A percentile compares a stretch with the other conserved stretches of the same genome.
phyloP scores from a whole-genome alignment of 208 protist species.

The Trichomonas gallinae region DNA sequence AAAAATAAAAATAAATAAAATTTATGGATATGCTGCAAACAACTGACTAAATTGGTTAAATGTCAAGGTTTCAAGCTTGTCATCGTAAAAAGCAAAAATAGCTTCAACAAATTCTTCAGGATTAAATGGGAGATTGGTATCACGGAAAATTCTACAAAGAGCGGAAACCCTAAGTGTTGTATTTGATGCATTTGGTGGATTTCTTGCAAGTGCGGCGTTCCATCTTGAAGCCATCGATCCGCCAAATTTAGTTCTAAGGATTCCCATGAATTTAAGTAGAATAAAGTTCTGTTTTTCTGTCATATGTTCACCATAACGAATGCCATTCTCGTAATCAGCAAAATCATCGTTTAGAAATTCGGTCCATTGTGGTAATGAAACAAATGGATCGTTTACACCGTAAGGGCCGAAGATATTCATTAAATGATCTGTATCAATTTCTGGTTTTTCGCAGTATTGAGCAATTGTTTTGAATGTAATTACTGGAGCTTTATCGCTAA shows the following conservation, averaged over 20 bases:
- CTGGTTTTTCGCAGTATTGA: not conserved
- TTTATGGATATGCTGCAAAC: not conserved
- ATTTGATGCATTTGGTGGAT: not conserved
- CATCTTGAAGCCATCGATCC: not conserved
- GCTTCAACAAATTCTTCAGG: not conserved
- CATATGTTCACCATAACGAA: not conserved
- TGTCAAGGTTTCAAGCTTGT: not conserved
- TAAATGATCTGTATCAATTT: not conserved
- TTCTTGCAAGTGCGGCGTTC: not conserved
- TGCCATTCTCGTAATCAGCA: not conserved
- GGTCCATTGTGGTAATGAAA: not conserved
- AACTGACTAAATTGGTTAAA: not conserved
- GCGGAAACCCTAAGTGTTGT: not conserved
- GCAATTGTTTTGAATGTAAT: not conserved
- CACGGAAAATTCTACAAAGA: not conserved
- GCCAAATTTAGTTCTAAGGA: not conserved
- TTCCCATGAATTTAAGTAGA: not conserved
- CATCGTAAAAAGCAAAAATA: not conserved
- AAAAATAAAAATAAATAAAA: not conserved
- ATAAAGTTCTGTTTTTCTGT: not conserved
- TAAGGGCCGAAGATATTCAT: not conserved
- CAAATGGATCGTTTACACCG: not conserved
- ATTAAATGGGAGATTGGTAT: not conserved
- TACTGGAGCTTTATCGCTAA: too few species aligned
- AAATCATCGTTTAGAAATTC: conserved; percentile 10